Base-by-base conservation (phyloP, 1,139 yeast genomes). In the Geotrichum macrosporum region DNA sequence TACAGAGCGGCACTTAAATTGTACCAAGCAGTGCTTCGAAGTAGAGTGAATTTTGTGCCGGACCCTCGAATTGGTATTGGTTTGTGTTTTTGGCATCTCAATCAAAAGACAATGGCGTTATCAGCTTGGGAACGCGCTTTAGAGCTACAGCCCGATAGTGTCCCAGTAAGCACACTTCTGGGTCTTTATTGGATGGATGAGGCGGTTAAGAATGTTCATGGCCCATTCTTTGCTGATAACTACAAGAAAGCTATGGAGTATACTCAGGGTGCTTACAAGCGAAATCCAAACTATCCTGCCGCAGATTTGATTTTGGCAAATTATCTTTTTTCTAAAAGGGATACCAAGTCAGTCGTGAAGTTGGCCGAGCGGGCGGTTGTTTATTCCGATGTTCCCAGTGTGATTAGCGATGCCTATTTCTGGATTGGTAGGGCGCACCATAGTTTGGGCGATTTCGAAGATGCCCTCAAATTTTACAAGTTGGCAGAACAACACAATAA, bases 41-140 rank as follows among this genome's bases (percentile, higher is more conserved):
- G 82, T 44, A 81, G 87, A 54, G 97, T 97, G 1, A 52, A 56
- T 32, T 62, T 80, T 33, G 75, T 76, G 54, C 97, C 97, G 1
- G 98, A 92, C 65, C 95, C 98, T 18, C 75, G 99, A 66, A 76
- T 92, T 50, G 99, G 98, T 20, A 81, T 92, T 55, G 99, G 98
- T 35, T 71, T 92, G 57, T 89, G 97, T 65, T 89, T 82, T 62
- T 92, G 96, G 96, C 78, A 80, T 53, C 70, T 92, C 51, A 83
- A 82, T 47, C 95, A 87, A 62, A 77, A 78, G 54, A 75, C 75
- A 40, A 77, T 87, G 72, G 97, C 98, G 0, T 62, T 76, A 8
- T 71, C 71, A 40, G 81, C 97, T 0, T 94, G 97, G 97, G 76
- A 78, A 55, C 76, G 97, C 58, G 74, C 87, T 1, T 68, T 81